A percentile compares a stretch with the other conserved stretches of the same genome.
These are phyloP conservation scores for Juglanconis sp. DNA, from an alignment of 2,329 filamentous ascomycete genomes.

Conservation along the genomic window DNA sequence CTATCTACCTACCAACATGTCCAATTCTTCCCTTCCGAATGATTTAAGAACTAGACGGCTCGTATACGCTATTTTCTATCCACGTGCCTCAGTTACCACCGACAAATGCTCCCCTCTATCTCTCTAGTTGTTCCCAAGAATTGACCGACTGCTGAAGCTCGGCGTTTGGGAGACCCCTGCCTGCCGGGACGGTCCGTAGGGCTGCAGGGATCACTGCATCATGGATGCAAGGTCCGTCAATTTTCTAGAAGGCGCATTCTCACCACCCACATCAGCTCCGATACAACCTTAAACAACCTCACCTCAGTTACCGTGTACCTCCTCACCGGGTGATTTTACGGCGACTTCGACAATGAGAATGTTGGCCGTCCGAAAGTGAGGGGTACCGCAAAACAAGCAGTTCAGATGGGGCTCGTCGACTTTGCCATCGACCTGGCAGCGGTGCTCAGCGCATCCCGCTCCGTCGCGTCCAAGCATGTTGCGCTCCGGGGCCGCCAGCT, in stretches of 20 bases:
- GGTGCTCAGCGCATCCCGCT: constrained; percentile 66
- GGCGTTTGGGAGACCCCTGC: constrained; percentile 1
- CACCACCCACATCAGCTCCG: neutral
- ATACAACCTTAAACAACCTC: neutral
- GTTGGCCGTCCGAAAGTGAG: neutral
- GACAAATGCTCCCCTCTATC: neutral
- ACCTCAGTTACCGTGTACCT: neutral
- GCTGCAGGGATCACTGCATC: constrained; percentile 19
- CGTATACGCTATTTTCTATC: neutral
- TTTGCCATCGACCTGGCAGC: constrained; percentile 67
- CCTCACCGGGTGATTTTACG: neutral
- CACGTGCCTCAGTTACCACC: neutral
- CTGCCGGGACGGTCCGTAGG: constrained; percentile 13
- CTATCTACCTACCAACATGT: too few species aligned
- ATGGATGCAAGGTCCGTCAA: constrained; percentile 13
- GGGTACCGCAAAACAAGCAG: neutral
- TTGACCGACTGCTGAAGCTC: neutral
- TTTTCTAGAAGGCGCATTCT: neutral
- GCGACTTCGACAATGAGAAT: neutral
- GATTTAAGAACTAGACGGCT: neutral
- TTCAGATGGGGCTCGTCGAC: constrained; percentile 58
- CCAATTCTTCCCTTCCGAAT: neutral
- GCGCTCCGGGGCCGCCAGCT: constrained; percentile 55
- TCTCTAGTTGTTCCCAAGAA: neutral
- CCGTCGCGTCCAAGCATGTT: constrained; percentile 61